Evolutionary conservation across 805 yeast genomes (phyloP).

Genomic region (Candida orba): DNA sequence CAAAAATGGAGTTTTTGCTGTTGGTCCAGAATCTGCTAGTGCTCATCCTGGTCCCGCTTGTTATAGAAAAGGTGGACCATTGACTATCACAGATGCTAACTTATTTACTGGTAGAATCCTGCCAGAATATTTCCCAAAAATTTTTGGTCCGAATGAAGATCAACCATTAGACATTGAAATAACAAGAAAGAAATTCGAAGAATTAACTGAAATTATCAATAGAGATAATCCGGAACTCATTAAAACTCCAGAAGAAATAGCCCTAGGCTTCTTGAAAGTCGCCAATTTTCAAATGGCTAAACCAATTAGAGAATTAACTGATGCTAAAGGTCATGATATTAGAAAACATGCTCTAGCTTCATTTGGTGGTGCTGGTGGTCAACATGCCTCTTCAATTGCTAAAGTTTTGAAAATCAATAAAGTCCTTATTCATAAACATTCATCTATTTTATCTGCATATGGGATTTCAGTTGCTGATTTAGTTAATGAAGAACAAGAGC

Average conservation of each 20-base stretch:
- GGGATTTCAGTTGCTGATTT: slow-evolving; percentile 37
- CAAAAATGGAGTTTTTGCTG: slow-evolving; percentile 32
- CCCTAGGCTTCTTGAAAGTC: slow-evolving; percentile 38
- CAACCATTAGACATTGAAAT: slow-evolving; percentile 30
- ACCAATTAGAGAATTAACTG: slow-evolving; percentile 40
- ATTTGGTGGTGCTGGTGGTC: slow-evolving; percentile 47
- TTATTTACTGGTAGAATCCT: slow-evolving; percentile 35
- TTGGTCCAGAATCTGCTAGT: slow-evolving; percentile 42
- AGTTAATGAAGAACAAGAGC: slow-evolving; percentile 23
- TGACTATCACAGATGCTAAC: slow-evolving; percentile 42
- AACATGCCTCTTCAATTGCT: slow-evolving; percentile 38
- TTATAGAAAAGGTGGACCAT: slow-evolving; percentile 41
- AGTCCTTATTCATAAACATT: slow-evolving; percentile 39
- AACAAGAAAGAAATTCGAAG: slow-evolving; percentile 29
- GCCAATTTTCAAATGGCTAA: slow-evolving; percentile 42
- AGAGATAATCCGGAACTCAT: slow-evolving; percentile 23
- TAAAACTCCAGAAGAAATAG: slow-evolving; percentile 37
- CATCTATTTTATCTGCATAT: slow-evolving; percentile 41
- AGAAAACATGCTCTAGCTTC: slow-evolving; percentile 37
- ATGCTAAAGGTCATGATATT: slow-evolving; percentile 37
- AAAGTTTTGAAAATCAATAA: slow-evolving; percentile 32
- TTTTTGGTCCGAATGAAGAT: slow-evolving; percentile 39
- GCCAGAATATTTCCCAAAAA: slow-evolving; percentile 36
- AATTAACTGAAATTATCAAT: slow-evolving; percentile 32
- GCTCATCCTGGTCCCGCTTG: slow-evolving; percentile 45